Evolutionary conservation across 139 green algal genomes (phyloP).

Genomic region (Pleodorina starrii): DNA sequence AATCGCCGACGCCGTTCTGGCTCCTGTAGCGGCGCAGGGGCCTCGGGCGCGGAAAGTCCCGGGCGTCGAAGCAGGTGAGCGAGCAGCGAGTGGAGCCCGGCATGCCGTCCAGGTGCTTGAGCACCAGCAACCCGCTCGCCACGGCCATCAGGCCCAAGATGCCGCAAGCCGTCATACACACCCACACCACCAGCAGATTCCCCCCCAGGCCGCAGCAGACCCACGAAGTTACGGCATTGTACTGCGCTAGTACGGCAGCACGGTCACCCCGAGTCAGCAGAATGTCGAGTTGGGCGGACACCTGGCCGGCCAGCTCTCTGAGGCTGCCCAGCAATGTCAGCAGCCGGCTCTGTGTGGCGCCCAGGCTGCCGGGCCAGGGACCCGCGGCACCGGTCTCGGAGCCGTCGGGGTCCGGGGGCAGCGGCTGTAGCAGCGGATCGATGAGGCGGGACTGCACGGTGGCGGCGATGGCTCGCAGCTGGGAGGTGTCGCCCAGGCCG

Average conservation of each 20-base stretch:
- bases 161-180: slow-evolving; percentile 8
- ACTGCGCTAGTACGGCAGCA: background rate
- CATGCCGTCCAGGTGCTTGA: slow-evolving; percentile 32
- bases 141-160: slow-evolving; percentile 5
- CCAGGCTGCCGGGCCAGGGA: slow-evolving; percentile 20
- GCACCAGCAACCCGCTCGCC: background rate
- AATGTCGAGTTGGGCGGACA: background rate
- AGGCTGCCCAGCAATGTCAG: background rate
- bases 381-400: background rate
- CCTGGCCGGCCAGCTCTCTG: background rate
- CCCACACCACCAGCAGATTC: background rate
- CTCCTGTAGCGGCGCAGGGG: background rate
- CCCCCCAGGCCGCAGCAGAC: slow-evolving; percentile 7
- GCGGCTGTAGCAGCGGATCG: background rate
- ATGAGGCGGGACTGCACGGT: background rate
- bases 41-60: slow-evolving; percentile 3
- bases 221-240: background rate
- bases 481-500: slow-evolving; percentile 27
- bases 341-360: background rate
- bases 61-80: background rate
- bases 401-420: background rate
- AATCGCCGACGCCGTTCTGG: too few relatives aligned
- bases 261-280: background rate
- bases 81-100: background rate
- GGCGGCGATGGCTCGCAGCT: background rate